Evolutionary conservation across 2,329 filamentous ascomycete species (phyloP).

Genomic region (Scolecobasidium constrictum): DNA sequence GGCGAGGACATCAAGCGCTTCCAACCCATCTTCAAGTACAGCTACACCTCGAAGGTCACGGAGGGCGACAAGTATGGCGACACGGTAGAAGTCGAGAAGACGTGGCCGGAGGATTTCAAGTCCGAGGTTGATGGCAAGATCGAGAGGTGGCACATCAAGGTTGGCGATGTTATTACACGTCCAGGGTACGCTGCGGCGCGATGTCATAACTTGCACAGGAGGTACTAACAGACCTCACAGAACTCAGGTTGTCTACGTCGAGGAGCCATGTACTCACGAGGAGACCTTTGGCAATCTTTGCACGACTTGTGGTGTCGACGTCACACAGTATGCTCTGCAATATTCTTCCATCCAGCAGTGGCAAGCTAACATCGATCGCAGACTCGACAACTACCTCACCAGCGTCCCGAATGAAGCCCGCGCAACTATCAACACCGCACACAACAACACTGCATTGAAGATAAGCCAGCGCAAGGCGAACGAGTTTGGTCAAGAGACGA

Average conservation of each 20-base stretch:
- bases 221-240: slow-evolving; percentile 21
- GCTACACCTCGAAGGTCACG: slow-evolving; percentile 64
- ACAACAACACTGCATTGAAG: slow-evolving; percentile 78
- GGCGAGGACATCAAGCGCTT: slow-evolving; percentile 68
- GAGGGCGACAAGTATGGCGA: slow-evolving; percentile 64
- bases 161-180: slow-evolving; percentile 51
- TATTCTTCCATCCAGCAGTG: slow-evolving; percentile 6
- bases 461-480: slow-evolving; percentile 76
- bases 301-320: slow-evolving; percentile 86
- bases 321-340: slow-evolving; percentile 57
- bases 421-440: slow-evolving; percentile 88
- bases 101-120: slow-evolving; percentile 69
- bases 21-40: slow-evolving; percentile 75
- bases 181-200: slow-evolving; percentile 18
- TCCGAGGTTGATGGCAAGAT: slow-evolving; percentile 74
- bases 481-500: slow-evolving; percentile 74
- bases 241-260: slow-evolving; percentile 57
- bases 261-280: slow-evolving; percentile 85
- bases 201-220: background rate
- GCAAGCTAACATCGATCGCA: background rate
- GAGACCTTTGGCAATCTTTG: slow-evolving; percentile 87
- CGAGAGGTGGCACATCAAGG: slow-evolving; percentile 60
- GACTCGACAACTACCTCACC: slow-evolving; percentile 61
- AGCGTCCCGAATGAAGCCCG: slow-evolving; percentile 69
- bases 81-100: slow-evolving; percentile 50